Base-by-base conservation (phyloP, 768 basidiomycete species). In the Suillus brevipes region DNA sequence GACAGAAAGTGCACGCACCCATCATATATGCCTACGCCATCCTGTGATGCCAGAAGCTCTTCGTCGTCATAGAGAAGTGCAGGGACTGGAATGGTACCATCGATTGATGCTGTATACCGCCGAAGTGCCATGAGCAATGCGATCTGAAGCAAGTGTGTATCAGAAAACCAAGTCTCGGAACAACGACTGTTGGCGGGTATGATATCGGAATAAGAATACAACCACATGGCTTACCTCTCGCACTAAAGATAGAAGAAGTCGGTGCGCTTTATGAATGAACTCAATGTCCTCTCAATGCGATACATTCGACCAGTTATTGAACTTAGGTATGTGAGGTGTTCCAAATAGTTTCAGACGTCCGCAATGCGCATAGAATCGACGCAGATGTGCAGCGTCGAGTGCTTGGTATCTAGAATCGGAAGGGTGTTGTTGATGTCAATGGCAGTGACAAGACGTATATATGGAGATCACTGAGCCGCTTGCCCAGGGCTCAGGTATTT, bases 11-110 rank as follows among this genome's bases (percentile, higher is more conserved):
- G 78, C 18, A 42, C 89, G 67, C 75, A 96, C 95, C 94, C 94
- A 69, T 95, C 89, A 72, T 99, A 99, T 63, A 99, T 88, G 1
- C 96, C 96, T 6, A 98, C 89, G 60, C 79, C 80, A 53, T 94
- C 90, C 72, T 94, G 93, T 53, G 83, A 85, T 8, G 86, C 81
- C 2, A 92, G 78, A 37, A 92, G 79, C 53, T 87, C 86, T 77
- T 99, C 97, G 63, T 95, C 93, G 16, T 85, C 82, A 72, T 92
- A 95, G 0, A 95, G 81, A 18, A 92, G 80, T 1, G 92, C 92
- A 28, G 81, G 82, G 18, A 94, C 80, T 6, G 94, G 93, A 49
- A 94, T 92, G 0, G 89, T 87, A 25, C 91, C 92, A 67, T 94
- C 92, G 6, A 91, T 79, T 28, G 78, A 68, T 69, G 75, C 78